Evolutionary conservation across 345 rosid genomes (phyloP).

Genomic region (Rhodamnia argentea): DNA sequence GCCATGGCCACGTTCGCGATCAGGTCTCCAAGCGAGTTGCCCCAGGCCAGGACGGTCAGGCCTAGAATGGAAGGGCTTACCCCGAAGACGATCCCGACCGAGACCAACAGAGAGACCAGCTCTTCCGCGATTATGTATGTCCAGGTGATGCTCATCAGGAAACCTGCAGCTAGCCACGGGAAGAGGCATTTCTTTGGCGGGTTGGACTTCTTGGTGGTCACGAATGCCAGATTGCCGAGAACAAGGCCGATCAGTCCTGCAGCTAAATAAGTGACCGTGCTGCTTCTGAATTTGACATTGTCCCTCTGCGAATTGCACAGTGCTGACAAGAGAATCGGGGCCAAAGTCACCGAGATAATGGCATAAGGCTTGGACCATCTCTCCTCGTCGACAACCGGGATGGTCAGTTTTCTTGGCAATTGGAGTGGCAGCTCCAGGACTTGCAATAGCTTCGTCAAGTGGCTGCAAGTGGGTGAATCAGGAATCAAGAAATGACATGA

Average conservation of each 20-base stretch:
- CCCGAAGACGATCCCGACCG: constrained; percentile 53
- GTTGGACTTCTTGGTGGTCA: constrained; percentile 36
- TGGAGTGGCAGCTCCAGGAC: constrained; percentile 62
- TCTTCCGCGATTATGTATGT: constrained; percentile 81
- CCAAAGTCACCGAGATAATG: constrained; percentile 47
- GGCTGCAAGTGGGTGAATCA: constrained; percentile 11
- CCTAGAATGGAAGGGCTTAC: constrained; percentile 80
- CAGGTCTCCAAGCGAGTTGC: constrained; percentile 87
- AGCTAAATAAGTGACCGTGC: constrained; percentile 28
- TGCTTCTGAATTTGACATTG: constrained; percentile 17
- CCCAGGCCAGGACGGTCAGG: constrained; percentile 91
- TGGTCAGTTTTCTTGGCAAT: constrained; percentile 75
- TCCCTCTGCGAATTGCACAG: constrained; percentile 33
- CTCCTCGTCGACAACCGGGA: constrained; percentile 59
- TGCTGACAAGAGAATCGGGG: constrained; percentile 63
- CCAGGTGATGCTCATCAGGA: constrained; percentile 84
- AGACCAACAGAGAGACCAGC: constrained; percentile 59
- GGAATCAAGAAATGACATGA: neutral
- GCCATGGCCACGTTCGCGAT: constrained; percentile 79
- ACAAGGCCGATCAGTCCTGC: constrained; percentile 46
- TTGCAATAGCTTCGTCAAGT: constrained; percentile 16
- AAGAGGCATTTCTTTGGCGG: constrained; percentile 59
- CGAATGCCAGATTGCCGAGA: constrained; percentile 50
- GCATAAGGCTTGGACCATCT: constrained; percentile 79
- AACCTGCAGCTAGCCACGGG: constrained; percentile 78